Evolutionary conservation across 495 filamentous ascomycete species (phyloP).

Genomic region (Penicillium argentinense): DNA sequence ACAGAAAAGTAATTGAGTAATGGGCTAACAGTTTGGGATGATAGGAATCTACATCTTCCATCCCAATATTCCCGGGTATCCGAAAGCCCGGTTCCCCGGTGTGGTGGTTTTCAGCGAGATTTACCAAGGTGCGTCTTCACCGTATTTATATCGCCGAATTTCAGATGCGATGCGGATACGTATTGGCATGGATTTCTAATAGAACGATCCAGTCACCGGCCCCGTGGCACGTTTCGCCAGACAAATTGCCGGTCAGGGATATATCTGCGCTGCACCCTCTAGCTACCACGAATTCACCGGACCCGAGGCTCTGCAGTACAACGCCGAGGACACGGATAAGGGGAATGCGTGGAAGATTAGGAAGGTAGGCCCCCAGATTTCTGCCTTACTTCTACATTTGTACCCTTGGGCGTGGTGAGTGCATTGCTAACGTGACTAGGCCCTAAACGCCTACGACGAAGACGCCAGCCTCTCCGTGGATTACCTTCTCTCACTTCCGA

Average conservation of each 20-base stretch:
- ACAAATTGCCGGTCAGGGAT: constrained; percentile 90
- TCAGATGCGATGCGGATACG: not conserved
- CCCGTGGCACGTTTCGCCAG: constrained; percentile 88
- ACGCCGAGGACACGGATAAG: constrained; percentile 81
- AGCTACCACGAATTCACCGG: constrained; percentile 93
- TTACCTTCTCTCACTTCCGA: constrained; percentile 68
- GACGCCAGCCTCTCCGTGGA: constrained; percentile 75
- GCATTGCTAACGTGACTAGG: not conserved
- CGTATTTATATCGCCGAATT: not conserved
- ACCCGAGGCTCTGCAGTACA: constrained; percentile 80
- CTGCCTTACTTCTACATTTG: no score
- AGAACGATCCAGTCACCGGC: constrained; percentile 68
- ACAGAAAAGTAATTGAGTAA: no score
- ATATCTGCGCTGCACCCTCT: constrained; percentile 87
- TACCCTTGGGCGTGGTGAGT: no score
- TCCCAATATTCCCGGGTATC: constrained; percentile 78
- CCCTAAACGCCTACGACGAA: constrained; percentile 86
- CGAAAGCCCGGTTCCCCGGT: constrained; percentile 85
- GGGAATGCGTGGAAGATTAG: constrained; percentile 84
- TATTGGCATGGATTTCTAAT: not conserved
- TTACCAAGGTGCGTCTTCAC: constrained; percentile 82
- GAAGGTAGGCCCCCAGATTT: constrained; percentile 51
- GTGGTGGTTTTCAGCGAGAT: constrained; percentile 94
- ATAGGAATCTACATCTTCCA: constrained; percentile 88
- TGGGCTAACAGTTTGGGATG: no score